Evolutionary conservation across 352 stramenopile species (phyloP).

Genomic region (Blastocystis sp.): DNA sequence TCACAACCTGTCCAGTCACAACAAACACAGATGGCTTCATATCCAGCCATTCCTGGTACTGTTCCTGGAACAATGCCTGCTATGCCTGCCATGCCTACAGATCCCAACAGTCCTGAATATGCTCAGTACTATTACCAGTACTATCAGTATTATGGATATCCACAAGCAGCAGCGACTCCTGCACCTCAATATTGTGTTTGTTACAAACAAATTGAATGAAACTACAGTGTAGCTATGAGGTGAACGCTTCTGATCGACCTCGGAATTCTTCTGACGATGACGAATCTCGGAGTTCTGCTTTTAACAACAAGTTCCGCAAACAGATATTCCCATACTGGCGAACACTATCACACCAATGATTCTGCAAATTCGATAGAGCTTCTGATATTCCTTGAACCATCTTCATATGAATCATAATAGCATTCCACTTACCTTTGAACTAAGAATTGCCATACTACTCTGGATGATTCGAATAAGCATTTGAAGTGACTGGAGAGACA

Average conservation of each 20-base stretch:
- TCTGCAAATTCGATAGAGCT: not conserved
- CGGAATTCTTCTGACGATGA: conserved; percentile 30
- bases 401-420: not conserved
- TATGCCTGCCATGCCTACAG: conserved; percentile 4
- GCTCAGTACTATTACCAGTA: conserved; percentile 61
- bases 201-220: not conserved
- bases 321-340: conserved; percentile 9
- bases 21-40: not conserved
- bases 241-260: conserved; percentile 54
- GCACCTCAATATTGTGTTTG: conserved; percentile 27
- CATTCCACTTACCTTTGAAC: not conserved
- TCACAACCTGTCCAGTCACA: not conserved
- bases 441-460: conserved; percentile 8
- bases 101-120: conserved; percentile 57
- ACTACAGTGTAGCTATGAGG: not conserved
- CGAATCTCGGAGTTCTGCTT: conserved; percentile 18
- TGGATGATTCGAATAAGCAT: conserved; percentile 29
- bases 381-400: conserved; percentile 34
- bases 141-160: conserved; percentile 55
- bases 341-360: conserved; percentile 31
- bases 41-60: not conserved
- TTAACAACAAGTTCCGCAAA: conserved; percentile 30
- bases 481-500: conserved; percentile 39
- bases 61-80: not conserved
- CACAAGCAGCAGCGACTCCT: not conserved